These are phyloP conservation scores for Verticillium nonalfalfae DNA, from an alignment of 2,329 filamentous ascomycete genomes.

Conservation along the genomic window DNA sequence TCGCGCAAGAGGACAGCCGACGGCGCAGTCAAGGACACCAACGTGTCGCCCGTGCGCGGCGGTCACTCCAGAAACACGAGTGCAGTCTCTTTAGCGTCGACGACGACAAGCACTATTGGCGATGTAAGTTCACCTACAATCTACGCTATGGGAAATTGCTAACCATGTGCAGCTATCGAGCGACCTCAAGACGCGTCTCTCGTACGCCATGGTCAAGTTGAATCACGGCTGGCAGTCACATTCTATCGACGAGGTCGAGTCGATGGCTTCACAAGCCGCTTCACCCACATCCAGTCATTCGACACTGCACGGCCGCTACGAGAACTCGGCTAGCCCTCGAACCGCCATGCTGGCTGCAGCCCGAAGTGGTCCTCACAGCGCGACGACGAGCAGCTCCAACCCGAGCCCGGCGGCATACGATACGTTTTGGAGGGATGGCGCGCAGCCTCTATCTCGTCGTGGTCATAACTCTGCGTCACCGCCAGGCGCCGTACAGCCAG, in stretches of 20 bases:
- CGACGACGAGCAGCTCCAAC: conserved; percentile 15
- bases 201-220: conserved; percentile 91
- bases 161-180: conserved; percentile 54
- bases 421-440: conserved; percentile 33
- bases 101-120: conserved; percentile 64
- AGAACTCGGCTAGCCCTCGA: conserved; percentile 49
- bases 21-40: conserved; percentile 59
- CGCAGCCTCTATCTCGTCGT: background rate
- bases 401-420: conserved; percentile 26
- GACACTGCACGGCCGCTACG: conserved; percentile 44
- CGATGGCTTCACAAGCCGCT: conserved; percentile 60
- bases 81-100: conserved; percentile 54
- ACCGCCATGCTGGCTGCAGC: conserved; percentile 20
- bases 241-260: conserved; percentile 71
- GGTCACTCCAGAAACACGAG: conserved; percentile 69
- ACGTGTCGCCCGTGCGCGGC: conserved; percentile 39
- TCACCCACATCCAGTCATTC: conserved; percentile 57
- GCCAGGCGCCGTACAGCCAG: conserved; percentile 24
- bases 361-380: conserved; percentile 5
- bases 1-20: conserved; percentile 71
- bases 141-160: background rate
- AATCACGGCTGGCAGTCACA: conserved; percentile 82
- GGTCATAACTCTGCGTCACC: conserved; percentile 24
- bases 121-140: conserved; percentile 51
- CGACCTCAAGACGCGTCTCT: conserved; percentile 75